Evolutionary conservation across 148 eudicot species (phyloP).

Genomic region (Hydrangea macrophylla): DNA sequence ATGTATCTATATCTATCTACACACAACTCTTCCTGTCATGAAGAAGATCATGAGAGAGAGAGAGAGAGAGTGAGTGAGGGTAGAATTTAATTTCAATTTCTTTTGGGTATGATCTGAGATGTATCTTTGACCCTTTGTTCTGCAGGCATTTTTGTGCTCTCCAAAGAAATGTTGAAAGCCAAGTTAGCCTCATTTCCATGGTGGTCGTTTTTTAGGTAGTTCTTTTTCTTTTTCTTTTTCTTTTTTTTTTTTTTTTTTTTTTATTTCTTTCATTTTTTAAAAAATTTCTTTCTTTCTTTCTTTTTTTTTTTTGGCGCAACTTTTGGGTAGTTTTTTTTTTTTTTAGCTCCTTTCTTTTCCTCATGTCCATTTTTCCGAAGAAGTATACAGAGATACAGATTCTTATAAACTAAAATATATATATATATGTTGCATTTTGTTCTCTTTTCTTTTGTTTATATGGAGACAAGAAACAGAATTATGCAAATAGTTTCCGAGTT

Average conservation of each 20-base stretch:
- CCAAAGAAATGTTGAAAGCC: conserved; percentile 19
- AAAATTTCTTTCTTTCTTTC: too few species aligned
- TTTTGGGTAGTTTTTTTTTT: too few species aligned
- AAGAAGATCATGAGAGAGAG: conserved; percentile 18
- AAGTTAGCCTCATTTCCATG: background rate
- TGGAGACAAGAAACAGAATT: background rate
- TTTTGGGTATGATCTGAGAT: background rate
- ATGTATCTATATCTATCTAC: conserved; percentile 29
- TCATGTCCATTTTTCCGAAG: background rate
- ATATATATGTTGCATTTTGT: background rate
- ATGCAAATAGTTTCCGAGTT: background rate
- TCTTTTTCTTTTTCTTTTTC: background rate
- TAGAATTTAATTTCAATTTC: background rate
- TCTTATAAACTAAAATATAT: too few species aligned
- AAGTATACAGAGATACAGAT: background rate
- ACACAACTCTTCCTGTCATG: conserved; percentile 25
- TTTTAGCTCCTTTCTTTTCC: too few species aligned
- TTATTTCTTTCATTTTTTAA: too few species aligned
- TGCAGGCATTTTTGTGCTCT: conserved; percentile 35
- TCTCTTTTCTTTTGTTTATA: background rate
- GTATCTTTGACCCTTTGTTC: background rate
- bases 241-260: too few species aligned
- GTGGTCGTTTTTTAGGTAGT: background rate
- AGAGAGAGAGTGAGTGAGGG: background rate
- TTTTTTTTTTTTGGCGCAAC: too few species aligned